These are phyloP conservation scores for Colletotrichum liaoningense DNA, from an alignment of 2,329 filamentous ascomycete genomes.

Conservation along the genomic window DNA sequence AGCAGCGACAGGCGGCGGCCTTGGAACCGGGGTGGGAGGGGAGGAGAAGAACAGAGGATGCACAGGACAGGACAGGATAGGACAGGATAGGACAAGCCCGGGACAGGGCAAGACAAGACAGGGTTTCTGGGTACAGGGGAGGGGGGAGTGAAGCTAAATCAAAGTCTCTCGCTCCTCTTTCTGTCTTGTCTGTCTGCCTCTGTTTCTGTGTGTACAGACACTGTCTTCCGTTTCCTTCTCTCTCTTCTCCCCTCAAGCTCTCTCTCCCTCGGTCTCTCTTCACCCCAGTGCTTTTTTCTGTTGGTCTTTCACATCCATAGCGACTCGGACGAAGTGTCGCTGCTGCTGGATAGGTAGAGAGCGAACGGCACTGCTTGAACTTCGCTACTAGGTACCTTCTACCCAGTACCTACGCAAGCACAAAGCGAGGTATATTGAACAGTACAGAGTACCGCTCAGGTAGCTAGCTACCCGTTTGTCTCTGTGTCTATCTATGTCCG, in stretches of 20 bases:
- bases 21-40: constrained; percentile 18
- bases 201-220: not conserved
- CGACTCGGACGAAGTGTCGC: not conserved
- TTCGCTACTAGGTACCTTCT: not conserved
- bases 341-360: not conserved
- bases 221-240: not conserved
- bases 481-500: not conserved
- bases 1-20: constrained; percentile 14
- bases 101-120: constrained; percentile 33
- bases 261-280: not conserved
- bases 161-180: not conserved
- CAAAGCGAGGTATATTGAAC: no score
- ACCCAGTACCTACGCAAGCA: no score
- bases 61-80: not conserved
- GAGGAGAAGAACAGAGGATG: not conserved
- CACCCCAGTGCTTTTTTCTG: not conserved
- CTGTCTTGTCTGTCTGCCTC: not conserved
- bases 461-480: no score
- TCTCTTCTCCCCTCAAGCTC: not conserved
- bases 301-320: not conserved
- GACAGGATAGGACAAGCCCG: constrained; percentile 14
- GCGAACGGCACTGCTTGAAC: not conserved
- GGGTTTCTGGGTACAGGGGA: constrained; percentile 17
- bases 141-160: constrained; percentile 16
- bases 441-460: not conserved